phyloP scores from a whole-genome alignment of 768 basidiomycete genomes.

The Calocera viscosa region DNA sequence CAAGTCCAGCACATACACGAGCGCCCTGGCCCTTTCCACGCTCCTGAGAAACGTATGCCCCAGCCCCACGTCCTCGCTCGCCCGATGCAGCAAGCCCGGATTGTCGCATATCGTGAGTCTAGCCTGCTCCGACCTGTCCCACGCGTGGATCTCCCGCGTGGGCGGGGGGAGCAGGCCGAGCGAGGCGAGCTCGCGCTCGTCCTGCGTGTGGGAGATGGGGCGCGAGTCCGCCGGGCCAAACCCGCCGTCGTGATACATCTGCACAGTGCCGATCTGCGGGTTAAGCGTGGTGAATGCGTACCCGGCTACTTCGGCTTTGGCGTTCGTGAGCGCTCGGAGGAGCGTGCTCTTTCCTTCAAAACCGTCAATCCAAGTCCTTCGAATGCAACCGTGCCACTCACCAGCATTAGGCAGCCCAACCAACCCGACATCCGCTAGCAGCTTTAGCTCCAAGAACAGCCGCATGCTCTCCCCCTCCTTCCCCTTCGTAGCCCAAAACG shows the following conservation, averaged over 20 bases:
- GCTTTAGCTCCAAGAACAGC: slow-evolving; percentile 82
- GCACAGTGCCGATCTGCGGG: slow-evolving; percentile 82
- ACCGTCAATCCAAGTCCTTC: not conserved
- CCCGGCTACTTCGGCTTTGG: slow-evolving; percentile 70
- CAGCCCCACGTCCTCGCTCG: slow-evolving; percentile 80
- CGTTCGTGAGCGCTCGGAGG: slow-evolving; percentile 76
- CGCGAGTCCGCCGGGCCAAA: slow-evolving; percentile 31
- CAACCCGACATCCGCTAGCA: slow-evolving; percentile 86
- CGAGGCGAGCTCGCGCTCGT: slow-evolving; percentile 14
- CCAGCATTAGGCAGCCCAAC: slow-evolving; percentile 93
- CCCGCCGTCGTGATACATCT: slow-evolving; percentile 65
- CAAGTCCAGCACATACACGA: slow-evolving; percentile 88
- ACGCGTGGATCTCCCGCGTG: not conserved
- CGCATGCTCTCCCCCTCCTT: slow-evolving; percentile 63
- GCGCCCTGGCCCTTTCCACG: slow-evolving; percentile 80
- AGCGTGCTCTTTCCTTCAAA: slow-evolving; percentile 62
- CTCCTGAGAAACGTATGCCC: slow-evolving; percentile 89
- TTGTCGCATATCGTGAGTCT: slow-evolving; percentile 96
- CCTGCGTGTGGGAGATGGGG: slow-evolving; percentile 28
- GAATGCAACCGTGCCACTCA: slow-evolving; percentile 22
- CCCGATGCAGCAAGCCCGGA: slow-evolving; percentile 75
- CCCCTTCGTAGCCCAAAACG: slow-evolving; percentile 76
- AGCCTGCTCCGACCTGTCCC: slow-evolving; percentile 37
- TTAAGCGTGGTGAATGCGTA: slow-evolving; percentile 95
- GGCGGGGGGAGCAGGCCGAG: slow-evolving; percentile 4